These are phyloP conservation scores for Omphalotus olearius DNA, from an alignment of 1,284 basidiomycete genomes.

Conservation along the genomic window DNA sequence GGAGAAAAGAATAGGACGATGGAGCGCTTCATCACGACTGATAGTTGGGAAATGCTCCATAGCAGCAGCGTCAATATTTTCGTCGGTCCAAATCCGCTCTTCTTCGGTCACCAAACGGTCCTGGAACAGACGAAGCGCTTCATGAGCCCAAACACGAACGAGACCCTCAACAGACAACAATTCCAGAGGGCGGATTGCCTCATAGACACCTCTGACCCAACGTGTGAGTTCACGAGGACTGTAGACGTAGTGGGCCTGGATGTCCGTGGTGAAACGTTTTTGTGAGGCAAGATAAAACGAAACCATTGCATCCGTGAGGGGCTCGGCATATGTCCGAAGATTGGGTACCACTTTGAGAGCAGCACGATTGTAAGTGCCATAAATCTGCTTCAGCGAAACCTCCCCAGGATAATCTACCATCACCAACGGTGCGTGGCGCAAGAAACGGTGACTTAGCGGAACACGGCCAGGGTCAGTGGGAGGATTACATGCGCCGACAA, in stretches of 20 bases:
- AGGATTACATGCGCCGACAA: constrained; percentile 99
- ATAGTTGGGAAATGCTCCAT: constrained; percentile 91
- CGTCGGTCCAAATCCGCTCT: constrained; percentile 94
- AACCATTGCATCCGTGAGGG: constrained; percentile 98
- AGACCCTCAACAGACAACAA: constrained; percentile 90
- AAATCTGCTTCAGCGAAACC: constrained; percentile 96
- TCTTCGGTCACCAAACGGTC: constrained; percentile 93
- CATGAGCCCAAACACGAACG: constrained; percentile 97
- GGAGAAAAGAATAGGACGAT: constrained; percentile 92
- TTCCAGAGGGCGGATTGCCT: constrained; percentile 92
- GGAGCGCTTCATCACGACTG: constrained; percentile 78
- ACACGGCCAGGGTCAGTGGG: constrained; percentile 99
- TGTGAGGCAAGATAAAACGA: constrained; percentile 94
- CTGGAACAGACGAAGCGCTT: constrained; percentile 95
- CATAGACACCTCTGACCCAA: constrained; percentile 97
- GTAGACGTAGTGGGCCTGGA: constrained; percentile 99
- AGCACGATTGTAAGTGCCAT: constrained; percentile 98
- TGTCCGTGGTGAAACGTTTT: constrained; percentile 90
- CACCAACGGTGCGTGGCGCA: constrained; percentile 96
- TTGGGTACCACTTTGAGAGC: constrained; percentile 95
- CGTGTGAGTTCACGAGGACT: constrained; percentile 98
- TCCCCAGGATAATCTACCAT: constrained; percentile 99
- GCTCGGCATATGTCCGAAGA: constrained; percentile 88
- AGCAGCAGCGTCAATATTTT: constrained; percentile 83
- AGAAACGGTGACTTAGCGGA: constrained; percentile 95